Evolutionary conservation across 441 rosid genomes (phyloP).

Genomic region (Eutrema salsugineum): DNA sequence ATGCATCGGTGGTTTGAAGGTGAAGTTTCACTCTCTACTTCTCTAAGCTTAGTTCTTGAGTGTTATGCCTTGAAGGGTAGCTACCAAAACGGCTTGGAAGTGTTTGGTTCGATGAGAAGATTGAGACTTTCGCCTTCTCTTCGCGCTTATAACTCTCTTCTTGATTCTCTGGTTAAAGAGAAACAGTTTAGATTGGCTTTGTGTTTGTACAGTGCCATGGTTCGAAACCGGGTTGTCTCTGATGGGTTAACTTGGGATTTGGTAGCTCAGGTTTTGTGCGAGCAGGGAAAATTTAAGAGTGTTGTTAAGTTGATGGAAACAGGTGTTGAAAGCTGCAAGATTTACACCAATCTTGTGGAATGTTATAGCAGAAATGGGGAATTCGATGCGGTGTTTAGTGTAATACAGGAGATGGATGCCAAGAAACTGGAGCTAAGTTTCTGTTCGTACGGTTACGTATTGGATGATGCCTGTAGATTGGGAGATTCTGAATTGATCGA

Average conservation of each 20-base stretch:
- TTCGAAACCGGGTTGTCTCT: constrained; percentile 36
- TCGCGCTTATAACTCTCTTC: constrained; percentile 46
- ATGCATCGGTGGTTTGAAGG: constrained; percentile 47
- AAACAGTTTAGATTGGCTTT: constrained; percentile 41
- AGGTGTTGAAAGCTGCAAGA: constrained; percentile 44
- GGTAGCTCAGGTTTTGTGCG: constrained; percentile 47
- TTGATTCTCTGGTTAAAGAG: constrained; percentile 41
- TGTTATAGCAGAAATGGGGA: constrained; percentile 47
- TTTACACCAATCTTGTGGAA: constrained; percentile 54
- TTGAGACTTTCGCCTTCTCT: constrained; percentile 38
- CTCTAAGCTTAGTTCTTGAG: constrained; percentile 47
- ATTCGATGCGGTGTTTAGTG: constrained; percentile 40
- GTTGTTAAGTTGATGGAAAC: constrained; percentile 45
- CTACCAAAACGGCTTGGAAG: constrained; percentile 44
- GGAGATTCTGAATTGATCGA: constrained; percentile 39
- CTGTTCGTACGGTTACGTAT: constrained; percentile 44
- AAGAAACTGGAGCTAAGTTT: constrained; percentile 46
- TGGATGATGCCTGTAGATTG: constrained; percentile 66
- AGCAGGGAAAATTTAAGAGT: constrained; percentile 41
- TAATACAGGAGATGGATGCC: constrained; percentile 46
- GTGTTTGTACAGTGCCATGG: constrained; percentile 54
- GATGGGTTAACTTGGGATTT: constrained; percentile 52
- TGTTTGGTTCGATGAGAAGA: constrained; percentile 37
- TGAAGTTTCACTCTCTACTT: constrained; percentile 32
- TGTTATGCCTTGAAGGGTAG: constrained; percentile 39